Conservation (phyloP, 352 stramenopile genomes). For the Pythium aquatile region DNA sequence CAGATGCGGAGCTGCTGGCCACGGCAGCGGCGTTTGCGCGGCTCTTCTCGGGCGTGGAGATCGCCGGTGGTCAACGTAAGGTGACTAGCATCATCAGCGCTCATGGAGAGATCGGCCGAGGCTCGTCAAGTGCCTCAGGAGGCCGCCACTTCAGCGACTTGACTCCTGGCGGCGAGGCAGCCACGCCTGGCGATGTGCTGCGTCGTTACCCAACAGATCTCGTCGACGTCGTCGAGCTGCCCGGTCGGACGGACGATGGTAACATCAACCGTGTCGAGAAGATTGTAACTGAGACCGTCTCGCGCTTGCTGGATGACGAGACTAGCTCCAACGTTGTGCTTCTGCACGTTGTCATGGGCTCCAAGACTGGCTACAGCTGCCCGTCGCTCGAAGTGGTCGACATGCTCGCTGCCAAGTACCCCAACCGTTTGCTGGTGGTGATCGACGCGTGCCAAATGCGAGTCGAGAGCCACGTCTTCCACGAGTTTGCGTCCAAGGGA, state of each 20-base stretch:
- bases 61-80: slow-evolving; percentile 37
- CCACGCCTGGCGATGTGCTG: slow-evolving; percentile 40
- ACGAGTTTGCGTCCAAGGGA: slow-evolving; percentile 56
- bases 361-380: slow-evolving; percentile 84
- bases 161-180: slow-evolving; percentile 64
- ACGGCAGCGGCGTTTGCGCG: slow-evolving; percentile 67
- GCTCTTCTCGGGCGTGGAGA: slow-evolving; percentile 47
- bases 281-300: slow-evolving; percentile 41
- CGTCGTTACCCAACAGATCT: slow-evolving; percentile 58
- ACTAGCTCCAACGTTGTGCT: slow-evolving; percentile 64
- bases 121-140: slow-evolving; percentile 68
- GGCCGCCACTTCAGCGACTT: slow-evolving; percentile 83
- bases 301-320: slow-evolving; percentile 40
- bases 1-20: slow-evolving; percentile 83
- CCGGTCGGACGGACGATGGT: slow-evolving; percentile 53
- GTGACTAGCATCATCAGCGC: slow-evolving; percentile 85
- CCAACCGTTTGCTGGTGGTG: slow-evolving; percentile 75
- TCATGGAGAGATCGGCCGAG: slow-evolving; percentile 81
- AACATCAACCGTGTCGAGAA: slow-evolving; percentile 51
- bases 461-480: slow-evolving; percentile 55
- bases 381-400: slow-evolving; percentile 69
- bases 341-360: slow-evolving; percentile 81
- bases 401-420: slow-evolving; percentile 48
- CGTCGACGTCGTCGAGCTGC: slow-evolving; percentile 64
- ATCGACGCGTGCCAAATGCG: slow-evolving; percentile 89